A percentile compares a stretch with the other conserved stretches of the same genome.
Evolutionary conservation across 305 asterid species (phyloP).

Genomic region (Withania somnifera): DNA sequence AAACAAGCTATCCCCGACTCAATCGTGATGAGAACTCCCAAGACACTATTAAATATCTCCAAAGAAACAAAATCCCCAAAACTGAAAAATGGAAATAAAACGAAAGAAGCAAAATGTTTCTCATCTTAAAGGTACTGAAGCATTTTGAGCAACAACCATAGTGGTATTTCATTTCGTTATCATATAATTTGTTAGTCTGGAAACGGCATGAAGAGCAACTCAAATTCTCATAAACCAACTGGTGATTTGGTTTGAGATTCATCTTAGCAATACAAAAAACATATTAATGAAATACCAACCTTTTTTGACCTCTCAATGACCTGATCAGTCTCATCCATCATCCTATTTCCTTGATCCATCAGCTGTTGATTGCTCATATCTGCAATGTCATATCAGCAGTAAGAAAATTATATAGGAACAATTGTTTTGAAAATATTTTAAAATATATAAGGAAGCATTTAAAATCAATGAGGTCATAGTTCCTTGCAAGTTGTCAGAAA

Average conservation of each 20-base stretch:
- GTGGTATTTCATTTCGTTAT: background rate
- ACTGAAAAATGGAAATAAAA: background rate
- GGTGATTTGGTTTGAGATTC: background rate
- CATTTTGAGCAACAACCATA: background rate
- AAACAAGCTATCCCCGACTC: background rate
- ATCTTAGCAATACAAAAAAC: background rate
- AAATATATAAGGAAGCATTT: background rate
- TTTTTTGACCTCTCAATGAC: conserved; percentile 78
- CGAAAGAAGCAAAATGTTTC: background rate
- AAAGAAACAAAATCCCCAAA: background rate
- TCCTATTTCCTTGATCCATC: conserved; percentile 64
- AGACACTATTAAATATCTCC: background rate
- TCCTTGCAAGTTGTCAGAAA: background rate
- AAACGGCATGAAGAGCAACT: background rate
- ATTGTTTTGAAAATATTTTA: background rate
- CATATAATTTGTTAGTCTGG: background rate
- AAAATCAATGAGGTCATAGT: background rate
- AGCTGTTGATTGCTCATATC: conserved; percentile 92
- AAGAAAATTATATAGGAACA: conserved; percentile 8
- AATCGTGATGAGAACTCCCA: background rate
- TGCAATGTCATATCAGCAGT: conserved; percentile 24
- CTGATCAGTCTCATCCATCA: conserved; percentile 97
- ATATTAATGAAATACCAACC: conserved; percentile 24
- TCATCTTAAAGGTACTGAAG: background rate
- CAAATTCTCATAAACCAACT: background rate